Evolutionary conservation across 2,329 filamentous ascomycete species (phyloP).

Genomic region (Ascochyta koolunga): DNA sequence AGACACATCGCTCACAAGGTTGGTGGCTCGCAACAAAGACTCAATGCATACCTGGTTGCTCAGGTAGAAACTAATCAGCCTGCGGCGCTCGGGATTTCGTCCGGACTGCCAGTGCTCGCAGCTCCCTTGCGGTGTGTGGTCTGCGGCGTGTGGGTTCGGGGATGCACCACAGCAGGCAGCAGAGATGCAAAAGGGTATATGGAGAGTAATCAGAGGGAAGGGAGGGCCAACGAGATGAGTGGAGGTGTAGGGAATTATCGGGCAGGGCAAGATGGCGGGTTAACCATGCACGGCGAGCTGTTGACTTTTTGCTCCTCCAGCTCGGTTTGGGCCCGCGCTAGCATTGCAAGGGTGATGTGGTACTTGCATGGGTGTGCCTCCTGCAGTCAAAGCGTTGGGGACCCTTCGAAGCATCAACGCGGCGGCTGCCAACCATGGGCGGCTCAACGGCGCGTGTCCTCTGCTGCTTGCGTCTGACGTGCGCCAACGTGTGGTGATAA

Average conservation of each 20-base stretch:
- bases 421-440: neutral
- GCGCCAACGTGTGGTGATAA: conserved; percentile 6
- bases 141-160: conserved; percentile 17
- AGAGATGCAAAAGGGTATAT: conserved; percentile 16
- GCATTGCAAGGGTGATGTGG: conserved; percentile 4
- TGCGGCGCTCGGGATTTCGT: conserved; percentile 39
- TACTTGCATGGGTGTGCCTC: conserved; percentile 14
- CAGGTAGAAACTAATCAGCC: conserved; percentile 48
- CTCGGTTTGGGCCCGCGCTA: conserved; percentile 20
- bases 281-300: conserved; percentile 28
- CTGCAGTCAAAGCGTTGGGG: conserved; percentile 19
- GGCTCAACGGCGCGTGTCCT: conserved; percentile 1
- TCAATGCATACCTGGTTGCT: conserved; percentile 27
- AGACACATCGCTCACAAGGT: conserved; percentile 8
- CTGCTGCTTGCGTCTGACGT: conserved; percentile 2
- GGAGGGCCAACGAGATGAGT: conserved; percentile 26
- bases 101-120: conserved; percentile 37
- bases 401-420: conserved; percentile 8
- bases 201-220: conserved; percentile 17
- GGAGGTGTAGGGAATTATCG: conserved; percentile 22
- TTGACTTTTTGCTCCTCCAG: conserved; percentile 34
- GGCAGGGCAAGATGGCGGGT: conserved; percentile 25
- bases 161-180: conserved; percentile 22
- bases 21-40: conserved; percentile 23
- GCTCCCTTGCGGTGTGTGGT: conserved; percentile 40